These are phyloP conservation scores for Neofusicoccum parvum DNA, from an alignment of 2,329 filamentous ascomycete genomes.

Conservation along the genomic window DNA sequence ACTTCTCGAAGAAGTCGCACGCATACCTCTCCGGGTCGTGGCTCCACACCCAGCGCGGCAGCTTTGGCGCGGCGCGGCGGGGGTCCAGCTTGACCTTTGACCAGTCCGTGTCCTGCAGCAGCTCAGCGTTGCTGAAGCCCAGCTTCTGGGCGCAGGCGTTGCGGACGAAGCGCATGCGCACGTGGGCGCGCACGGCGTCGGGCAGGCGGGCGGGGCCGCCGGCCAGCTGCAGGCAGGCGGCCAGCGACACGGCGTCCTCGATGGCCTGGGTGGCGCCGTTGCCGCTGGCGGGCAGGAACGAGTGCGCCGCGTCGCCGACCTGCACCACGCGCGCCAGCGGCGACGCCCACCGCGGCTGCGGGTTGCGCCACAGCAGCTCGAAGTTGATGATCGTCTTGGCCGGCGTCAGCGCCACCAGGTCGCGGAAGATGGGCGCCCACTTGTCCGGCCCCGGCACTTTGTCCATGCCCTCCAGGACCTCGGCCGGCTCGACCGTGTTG, in stretches of 20 bases:
- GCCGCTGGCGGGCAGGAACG: conserved; percentile 48
- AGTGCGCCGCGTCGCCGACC: conserved; percentile 50
- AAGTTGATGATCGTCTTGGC: conserved; percentile 53
- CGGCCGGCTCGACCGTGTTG: conserved; percentile 49
- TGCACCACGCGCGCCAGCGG: conserved; percentile 46
- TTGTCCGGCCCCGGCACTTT: conserved; percentile 46
- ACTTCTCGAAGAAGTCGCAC: conserved; percentile 47
- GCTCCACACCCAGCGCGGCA: conserved; percentile 50
- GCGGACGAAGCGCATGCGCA: conserved; percentile 49
- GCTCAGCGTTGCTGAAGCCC: conserved; percentile 50
- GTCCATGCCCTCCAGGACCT: conserved; percentile 50
- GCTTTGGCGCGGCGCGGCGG: conserved; percentile 46
- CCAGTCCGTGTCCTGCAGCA: conserved; percentile 53
- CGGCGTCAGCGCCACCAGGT: conserved; percentile 48
- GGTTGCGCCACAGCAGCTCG: conserved; percentile 51
- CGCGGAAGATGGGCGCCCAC: conserved; percentile 50
- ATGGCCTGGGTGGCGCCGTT: conserved; percentile 53
- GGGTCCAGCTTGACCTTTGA: conserved; percentile 51
- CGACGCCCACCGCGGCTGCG: conserved; percentile 49
- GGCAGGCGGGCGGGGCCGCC: conserved; percentile 38
- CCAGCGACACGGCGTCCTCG: conserved; percentile 49
- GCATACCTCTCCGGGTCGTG: conserved; percentile 51
- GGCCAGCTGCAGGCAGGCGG: conserved; percentile 49
- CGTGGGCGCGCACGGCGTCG: conserved; percentile 43
- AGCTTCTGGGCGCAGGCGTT: conserved; percentile 54